phyloP scores from a whole-genome alignment of 2,329 filamentous ascomycete species.

The Colletotrichum melonis region DNA sequence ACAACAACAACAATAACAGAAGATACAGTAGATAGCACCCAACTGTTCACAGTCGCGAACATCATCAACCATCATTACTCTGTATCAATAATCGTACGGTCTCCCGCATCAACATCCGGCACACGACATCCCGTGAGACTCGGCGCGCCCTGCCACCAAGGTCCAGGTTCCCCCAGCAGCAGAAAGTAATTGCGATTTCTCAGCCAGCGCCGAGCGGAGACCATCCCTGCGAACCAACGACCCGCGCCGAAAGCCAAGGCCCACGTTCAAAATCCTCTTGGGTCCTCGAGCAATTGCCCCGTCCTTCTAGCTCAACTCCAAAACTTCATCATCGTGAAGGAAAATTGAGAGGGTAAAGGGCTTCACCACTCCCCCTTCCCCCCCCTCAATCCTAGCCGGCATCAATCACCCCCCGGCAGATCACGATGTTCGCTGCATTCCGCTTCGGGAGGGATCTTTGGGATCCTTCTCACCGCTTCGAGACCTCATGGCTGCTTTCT shows the following conservation, averaged over 20 bases:
- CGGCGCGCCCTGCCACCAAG: not conserved
- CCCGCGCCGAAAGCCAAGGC: conserved; percentile 23
- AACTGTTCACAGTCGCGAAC: not conserved
- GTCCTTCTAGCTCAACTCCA: conserved; percentile 27
- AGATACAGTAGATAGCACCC: not conserved
- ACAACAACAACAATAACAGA: not conserved
- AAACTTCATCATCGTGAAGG: conserved; percentile 31
- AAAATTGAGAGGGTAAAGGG: not conserved
- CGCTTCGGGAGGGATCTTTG: conserved; percentile 55
- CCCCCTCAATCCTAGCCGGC: conserved; percentile 2
- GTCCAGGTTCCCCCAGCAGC: conserved; percentile 15
- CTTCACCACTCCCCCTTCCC: not conserved
- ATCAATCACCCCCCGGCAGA: conserved; percentile 13
- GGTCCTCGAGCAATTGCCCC: conserved; percentile 12
- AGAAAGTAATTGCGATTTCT: conserved; percentile 23
- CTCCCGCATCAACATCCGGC: not conserved
- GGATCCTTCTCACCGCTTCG: conserved; percentile 74
- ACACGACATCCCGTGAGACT: conserved; percentile 17
- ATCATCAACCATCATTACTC: not conserved
- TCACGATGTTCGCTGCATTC: conserved; percentile 44
- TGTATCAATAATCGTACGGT: not conserved
- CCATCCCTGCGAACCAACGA: conserved; percentile 25
- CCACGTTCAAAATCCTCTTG: conserved; percentile 30
- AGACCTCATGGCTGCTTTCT: conserved; percentile 84
- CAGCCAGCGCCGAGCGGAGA: not conserved